A percentile compares a stretch with the other conserved stretches of the same genome.
Conservation (phyloP, 768 basidiomycete species). For the Mycena galopus region DNA sequence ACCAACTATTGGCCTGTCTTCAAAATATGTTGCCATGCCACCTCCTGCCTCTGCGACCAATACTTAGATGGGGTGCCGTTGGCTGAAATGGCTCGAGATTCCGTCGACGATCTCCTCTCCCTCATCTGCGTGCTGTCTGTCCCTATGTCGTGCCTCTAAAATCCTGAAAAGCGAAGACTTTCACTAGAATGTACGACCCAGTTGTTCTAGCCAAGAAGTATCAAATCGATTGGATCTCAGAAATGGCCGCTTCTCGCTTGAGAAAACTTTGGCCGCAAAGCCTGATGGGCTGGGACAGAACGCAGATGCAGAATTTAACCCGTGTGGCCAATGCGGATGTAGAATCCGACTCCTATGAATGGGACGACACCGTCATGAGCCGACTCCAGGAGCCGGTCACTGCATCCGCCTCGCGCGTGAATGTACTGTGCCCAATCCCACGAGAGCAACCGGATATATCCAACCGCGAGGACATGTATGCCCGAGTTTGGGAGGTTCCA, state of each 20-base stretch:
- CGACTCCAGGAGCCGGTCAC: conserved; percentile 12
- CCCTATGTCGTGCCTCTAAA: background rate
- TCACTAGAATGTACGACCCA: background rate
- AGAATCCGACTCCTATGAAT: background rate
- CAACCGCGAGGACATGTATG: too few relatives aligned
- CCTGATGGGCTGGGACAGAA: conserved; percentile 1
- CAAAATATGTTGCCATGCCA: conserved; percentile 13
- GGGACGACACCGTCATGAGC: background rate
- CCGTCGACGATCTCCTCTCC: background rate
- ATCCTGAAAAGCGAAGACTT: background rate
- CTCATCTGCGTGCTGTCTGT: conserved; percentile 15
- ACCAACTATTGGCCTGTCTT: conserved; percentile 11
- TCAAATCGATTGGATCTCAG: conserved; percentile 26
- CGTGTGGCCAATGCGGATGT: background rate
- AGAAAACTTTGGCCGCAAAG: background rate
- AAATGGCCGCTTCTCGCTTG: conserved; percentile 13
- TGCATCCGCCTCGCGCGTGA: conserved; percentile 16
- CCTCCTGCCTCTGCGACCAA: background rate
- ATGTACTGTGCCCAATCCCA: background rate
- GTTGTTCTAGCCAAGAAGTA: conserved; percentile 18
- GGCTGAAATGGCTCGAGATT: conserved; percentile 20
- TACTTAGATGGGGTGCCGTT: conserved; percentile 23
- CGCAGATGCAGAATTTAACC: background rate
- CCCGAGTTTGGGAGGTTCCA: background rate
- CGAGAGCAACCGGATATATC: background rate